Evolutionary conservation across 345 rosid genomes (phyloP), one percentile per base, ranked within the genome.

Genomic region (Cardiospermum halicacabum): DNA sequence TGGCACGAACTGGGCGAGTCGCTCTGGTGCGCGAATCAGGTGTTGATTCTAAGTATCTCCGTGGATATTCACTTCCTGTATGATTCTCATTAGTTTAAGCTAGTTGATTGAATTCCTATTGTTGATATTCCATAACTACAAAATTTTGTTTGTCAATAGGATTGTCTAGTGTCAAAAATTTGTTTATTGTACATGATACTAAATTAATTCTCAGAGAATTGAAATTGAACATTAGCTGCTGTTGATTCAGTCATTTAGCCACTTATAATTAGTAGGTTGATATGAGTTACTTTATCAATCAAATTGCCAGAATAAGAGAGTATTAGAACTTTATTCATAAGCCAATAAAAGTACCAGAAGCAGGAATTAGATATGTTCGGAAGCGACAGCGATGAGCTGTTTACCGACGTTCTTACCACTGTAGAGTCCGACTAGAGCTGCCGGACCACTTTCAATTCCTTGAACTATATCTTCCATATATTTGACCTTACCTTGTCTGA

Each of bases 1-100:
- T 94, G 56, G 99, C 99, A 68, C 75, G 97, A 74, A 88, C 97
- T 0, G 98, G 98, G 30, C 82, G 98, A 47, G 64, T 93, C n/a
- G 97, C 97, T 24, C 70, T 85, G 84, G 83, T 75, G 31, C 91
- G 97, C 8, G 98, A 88, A 68, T 93, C 94, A 1, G 96, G 97
- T 22, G 96, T 93, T 36, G 97, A 90, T 74, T 93, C 98, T 2
- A 90, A 72, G 56, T 73, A 76, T 66, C 97, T 93, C 15, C 90
- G 96, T 26, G 98, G 98, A 48, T 93, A 86, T 59, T 84, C 98
- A 3, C 80, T 86, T 64, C 97, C 96, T 2, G 32, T 89, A 31
- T 78, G 69, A 72, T 65, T 60, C 25, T n/a, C 7, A 2, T 6
- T 36, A 53, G 11, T 42, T 4, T 19, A 6, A 5, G 40, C 13